These are phyloP conservation scores for Blastobotrys attinorum DNA, from an alignment of 805 yeast species.

Conservation along the genomic window DNA sequence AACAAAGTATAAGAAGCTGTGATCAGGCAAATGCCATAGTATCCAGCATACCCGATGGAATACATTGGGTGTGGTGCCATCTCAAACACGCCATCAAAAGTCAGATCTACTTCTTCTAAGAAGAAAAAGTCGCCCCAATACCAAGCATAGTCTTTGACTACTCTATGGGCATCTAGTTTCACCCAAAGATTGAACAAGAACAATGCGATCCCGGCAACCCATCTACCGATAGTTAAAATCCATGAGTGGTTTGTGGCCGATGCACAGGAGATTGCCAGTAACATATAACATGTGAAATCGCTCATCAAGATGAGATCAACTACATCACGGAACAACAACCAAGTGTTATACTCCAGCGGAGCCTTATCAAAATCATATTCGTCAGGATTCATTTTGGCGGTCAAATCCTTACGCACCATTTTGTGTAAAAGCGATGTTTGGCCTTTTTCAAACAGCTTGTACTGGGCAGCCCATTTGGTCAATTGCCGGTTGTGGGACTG, in stretches of 20 bases:
- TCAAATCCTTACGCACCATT: slow-evolving; percentile 39
- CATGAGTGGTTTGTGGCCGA: slow-evolving; percentile 35
- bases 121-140: slow-evolving; percentile 93
- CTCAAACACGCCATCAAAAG: slow-evolving; percentile 84
- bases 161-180: slow-evolving; percentile 78
- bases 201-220: slow-evolving; percentile 50
- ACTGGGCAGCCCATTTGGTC: slow-evolving; percentile 43
- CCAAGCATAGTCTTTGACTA: slow-evolving; percentile 88
- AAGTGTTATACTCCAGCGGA: slow-evolving; percentile 74
- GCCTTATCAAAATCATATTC: slow-evolving; percentile 30
- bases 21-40: slow-evolving; percentile 74
- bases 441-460: slow-evolving; percentile 37
- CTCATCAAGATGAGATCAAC: slow-evolving; percentile 81
- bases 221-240: slow-evolving; percentile 41
- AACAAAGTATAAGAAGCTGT: slow-evolving; percentile 66
- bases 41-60: slow-evolving; percentile 81
- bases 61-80: slow-evolving; percentile 92
- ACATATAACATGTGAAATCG: slow-evolving; percentile 68
- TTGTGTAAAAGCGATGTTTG: slow-evolving; percentile 28
- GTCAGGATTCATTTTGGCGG: slow-evolving; percentile 36
- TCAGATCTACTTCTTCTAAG: slow-evolving; percentile 58
- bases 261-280: slow-evolving; percentile 45
- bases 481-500: slow-evolving; percentile 55
- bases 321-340: slow-evolving; percentile 71
- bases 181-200: slow-evolving; percentile 77